A percentile compares a stretch with the other conserved stretches of the same genome.
These are phyloP conservation scores for Neocatenulostroma microsporum DNA, from an alignment of 2,329 filamentous ascomycete species.

Conservation along the genomic window DNA sequence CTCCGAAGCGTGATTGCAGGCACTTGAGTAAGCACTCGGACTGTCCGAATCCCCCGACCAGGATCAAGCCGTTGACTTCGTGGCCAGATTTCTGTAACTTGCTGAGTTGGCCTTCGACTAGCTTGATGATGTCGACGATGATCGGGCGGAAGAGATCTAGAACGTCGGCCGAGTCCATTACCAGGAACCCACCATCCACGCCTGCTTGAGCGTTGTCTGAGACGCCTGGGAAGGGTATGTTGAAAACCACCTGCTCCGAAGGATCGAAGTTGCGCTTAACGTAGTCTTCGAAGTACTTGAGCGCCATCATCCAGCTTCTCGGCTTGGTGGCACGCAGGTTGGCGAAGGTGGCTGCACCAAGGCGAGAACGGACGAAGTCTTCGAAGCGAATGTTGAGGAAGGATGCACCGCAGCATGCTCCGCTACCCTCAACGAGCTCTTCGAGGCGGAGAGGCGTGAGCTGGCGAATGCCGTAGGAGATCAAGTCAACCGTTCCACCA, in stretches of 20 bases:
- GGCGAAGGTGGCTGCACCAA: slow-evolving; percentile 57
- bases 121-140: slow-evolving; percentile 50
- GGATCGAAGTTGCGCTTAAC: slow-evolving; percentile 78
- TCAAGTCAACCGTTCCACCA: slow-evolving; percentile 59
- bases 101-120: slow-evolving; percentile 40
- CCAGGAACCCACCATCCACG: slow-evolving; percentile 64
- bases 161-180: slow-evolving; percentile 62
- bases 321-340: slow-evolving; percentile 67
- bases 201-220: slow-evolving; percentile 65
- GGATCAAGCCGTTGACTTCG: slow-evolving; percentile 53
- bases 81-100: slow-evolving; percentile 30
- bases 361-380: slow-evolving; percentile 59
- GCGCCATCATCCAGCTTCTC: slow-evolving; percentile 62
- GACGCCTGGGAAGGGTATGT: slow-evolving; percentile 66
- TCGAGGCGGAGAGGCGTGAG: slow-evolving; percentile 62
- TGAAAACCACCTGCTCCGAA: slow-evolving; percentile 55
- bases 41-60: slow-evolving; percentile 73
- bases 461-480: slow-evolving; percentile 70
- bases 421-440: slow-evolving; percentile 68
- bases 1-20: slow-evolving; percentile 57
- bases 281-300: slow-evolving; percentile 72
- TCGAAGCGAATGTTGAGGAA: slow-evolving; percentile 73
- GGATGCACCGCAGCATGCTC: slow-evolving; percentile 65
- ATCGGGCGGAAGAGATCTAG: slow-evolving; percentile 56
- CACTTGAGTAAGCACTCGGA: slow-evolving; percentile 59